Conservation (phyloP, 1,284 basidiomycete species). For the Acaromyces ingoldii region DNA sequence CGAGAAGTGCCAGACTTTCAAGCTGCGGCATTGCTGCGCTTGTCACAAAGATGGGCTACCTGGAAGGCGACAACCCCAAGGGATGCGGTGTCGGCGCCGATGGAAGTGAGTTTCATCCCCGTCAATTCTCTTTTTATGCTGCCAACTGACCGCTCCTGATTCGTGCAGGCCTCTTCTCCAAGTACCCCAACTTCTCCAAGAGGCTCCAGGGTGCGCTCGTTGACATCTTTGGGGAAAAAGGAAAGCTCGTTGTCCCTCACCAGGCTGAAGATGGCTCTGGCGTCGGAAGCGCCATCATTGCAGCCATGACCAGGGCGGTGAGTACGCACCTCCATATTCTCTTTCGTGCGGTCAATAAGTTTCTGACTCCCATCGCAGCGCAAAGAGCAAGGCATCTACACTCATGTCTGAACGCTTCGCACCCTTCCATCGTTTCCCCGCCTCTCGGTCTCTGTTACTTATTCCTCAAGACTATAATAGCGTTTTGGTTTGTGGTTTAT, state of each 20-base stretch:
- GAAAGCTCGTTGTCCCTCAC: slow-evolving; percentile 33
- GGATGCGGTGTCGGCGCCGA: slow-evolving; percentile 45
- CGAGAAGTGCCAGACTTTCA: slow-evolving; percentile 44
- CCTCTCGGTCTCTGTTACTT: no score
- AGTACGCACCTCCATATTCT: no score
- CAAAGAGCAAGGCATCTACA: slow-evolving; percentile 31
- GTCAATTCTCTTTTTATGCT: no score
- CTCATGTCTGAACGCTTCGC: slow-evolving; percentile 17
- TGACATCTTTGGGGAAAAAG: slow-evolving; percentile 48
- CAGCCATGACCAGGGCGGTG: slow-evolving; percentile 48
- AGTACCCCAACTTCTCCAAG: slow-evolving; percentile 48
- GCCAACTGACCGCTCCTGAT: no score
- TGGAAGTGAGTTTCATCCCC: no score
- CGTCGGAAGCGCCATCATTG: slow-evolving; percentile 47
- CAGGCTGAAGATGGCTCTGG: slow-evolving; percentile 50
- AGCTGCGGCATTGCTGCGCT: slow-evolving; percentile 47
- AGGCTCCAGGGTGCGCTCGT: slow-evolving; percentile 45
- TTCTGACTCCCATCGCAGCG: no score
- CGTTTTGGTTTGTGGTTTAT: no score
- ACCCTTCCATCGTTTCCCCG: no score
- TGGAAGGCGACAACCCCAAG: slow-evolving; percentile 20
- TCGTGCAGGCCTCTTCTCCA: slow-evolving; percentile 45
- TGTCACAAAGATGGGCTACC: slow-evolving; percentile 45
- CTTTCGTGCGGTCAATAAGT: no score
- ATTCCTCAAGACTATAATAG: no score